A percentile compares a stretch with the other conserved stretches of the same genome.
Evolutionary conservation across 352 stramenopile species (phyloP).

Genomic region (Pythium biforme): DNA sequence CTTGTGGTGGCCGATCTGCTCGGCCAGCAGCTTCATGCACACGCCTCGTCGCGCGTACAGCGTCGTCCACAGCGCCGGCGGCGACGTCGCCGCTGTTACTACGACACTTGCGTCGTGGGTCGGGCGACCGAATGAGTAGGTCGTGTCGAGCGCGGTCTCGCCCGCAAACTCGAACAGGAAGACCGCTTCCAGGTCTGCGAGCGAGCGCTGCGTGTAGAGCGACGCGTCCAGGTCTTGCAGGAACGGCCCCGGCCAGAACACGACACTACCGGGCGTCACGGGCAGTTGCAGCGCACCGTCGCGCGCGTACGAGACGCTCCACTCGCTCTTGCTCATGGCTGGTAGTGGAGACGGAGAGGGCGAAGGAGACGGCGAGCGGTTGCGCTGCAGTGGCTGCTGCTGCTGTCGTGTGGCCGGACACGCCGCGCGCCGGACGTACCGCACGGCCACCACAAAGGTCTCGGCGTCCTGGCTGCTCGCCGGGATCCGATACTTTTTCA

Average conservation of each 20-base stretch:
- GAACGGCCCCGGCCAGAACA: constrained; percentile 53
- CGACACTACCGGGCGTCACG: constrained; percentile 27
- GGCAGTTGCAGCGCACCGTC: constrained; percentile 25
- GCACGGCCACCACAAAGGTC: constrained; percentile 46
- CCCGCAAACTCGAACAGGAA: constrained; percentile 65
- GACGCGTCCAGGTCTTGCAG: constrained; percentile 34
- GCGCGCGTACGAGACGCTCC: constrained; percentile 44
- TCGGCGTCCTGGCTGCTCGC: constrained; percentile 51
- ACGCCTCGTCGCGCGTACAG: constrained; percentile 51
- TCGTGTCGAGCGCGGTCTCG: constrained; percentile 32
- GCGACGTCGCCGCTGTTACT: neutral
- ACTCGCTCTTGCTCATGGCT: constrained; percentile 5
- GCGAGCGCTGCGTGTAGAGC: constrained; percentile 41
- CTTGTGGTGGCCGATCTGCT: constrained; percentile 45
- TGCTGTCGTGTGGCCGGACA: constrained; percentile 39
- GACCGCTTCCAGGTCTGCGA: constrained; percentile 42
- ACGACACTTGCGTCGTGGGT: neutral
- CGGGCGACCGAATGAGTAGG: constrained; percentile 40
- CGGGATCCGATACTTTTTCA: constrained; percentile 44
- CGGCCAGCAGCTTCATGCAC: constrained; percentile 66
- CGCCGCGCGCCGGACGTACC: constrained; percentile 23
- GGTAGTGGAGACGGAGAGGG: neutral
- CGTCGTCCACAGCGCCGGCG: constrained; percentile 40
- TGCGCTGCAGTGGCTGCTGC: constrained; percentile 7
- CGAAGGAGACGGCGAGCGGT: neutral